Base-by-base conservation (phyloP, 2,329 filamentous ascomycete species). In the Chalara sp. region DNA sequence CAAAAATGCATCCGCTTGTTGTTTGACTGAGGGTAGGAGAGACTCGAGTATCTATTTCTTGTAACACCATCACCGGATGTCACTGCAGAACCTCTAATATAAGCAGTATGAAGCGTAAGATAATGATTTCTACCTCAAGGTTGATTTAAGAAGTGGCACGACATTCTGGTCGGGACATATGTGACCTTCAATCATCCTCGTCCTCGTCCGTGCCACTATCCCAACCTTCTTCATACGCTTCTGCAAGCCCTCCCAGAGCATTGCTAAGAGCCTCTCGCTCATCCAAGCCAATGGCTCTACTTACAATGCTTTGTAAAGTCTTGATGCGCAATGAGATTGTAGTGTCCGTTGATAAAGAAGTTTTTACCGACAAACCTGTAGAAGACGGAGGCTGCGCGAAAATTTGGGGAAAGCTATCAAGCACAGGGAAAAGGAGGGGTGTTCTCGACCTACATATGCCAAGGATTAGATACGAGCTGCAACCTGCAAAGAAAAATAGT, bases 191-290 rank as follows among this genome's bases (percentile, higher is more conserved):
- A 63, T 53, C 64, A 50, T 66, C 63, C 54, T 89, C 84, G 52
- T 89, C 84, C 6, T 82, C 76, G 59, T 88, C 86, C 52, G 81
- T 85, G 29, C 83, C 89, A 61, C 86, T 89, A 10, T 82, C 83
- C 87, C 89, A 96, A 1, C 89, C 89, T 54, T 93, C 88, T 59
- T 89, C 83, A 66, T 96, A 97, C 53, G 87, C 87, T 63, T 96
- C 91, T 1, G 86, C 85, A 61, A 97, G 83, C 53, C 87, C 85
- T 29, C 86, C 83, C 39, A 99, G 73, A 10, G 86, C 83, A 63
- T 95, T 93, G 44, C 82, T 80, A n/a, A 97, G 73, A 2, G 76
- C 75, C 68, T 99, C 93, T 41, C 92, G 79, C 63, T 97, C 91
- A 53, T 95, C 89, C 3, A 92, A 61, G 0, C 76, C 74, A 12